These are phyloP conservation scores for Kickxella alabastrina DNA, from an alignment of 192 early-diverging fungal species.

Conservation along the genomic window DNA sequence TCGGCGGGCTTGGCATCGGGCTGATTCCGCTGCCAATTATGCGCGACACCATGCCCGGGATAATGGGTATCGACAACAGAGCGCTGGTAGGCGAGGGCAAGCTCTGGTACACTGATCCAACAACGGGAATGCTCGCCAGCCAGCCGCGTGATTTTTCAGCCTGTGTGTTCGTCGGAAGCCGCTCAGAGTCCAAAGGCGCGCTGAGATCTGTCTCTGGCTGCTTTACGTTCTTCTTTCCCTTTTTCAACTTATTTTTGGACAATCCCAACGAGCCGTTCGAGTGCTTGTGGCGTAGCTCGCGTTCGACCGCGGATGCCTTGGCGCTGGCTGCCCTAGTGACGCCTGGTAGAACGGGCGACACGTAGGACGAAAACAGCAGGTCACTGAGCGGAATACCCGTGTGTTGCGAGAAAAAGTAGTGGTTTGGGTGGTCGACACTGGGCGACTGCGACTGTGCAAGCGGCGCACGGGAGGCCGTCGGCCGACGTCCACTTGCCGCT, in stretches of 20 bases:
- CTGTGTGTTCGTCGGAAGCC: no score
- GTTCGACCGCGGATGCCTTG: slow-evolving; percentile 34
- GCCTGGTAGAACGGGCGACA: slow-evolving; percentile 43
- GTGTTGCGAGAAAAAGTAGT: slow-evolving; percentile 76
- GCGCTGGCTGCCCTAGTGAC: slow-evolving; percentile 37
- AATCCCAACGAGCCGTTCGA: no score
- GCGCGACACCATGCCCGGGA: slow-evolving; percentile 34
- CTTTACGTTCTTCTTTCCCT: background rate
- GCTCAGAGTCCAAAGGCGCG: no score
- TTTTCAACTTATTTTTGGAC: background rate
- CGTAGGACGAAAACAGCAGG: slow-evolving; percentile 66
- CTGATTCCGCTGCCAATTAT: slow-evolving; percentile 3
- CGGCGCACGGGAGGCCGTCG: slow-evolving; percentile 18
- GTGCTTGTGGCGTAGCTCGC: slow-evolving; percentile 25
- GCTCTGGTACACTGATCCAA: slow-evolving; percentile 24
- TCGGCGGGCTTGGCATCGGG: background rate
- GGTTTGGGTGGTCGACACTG: slow-evolving; percentile 55
- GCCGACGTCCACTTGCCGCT: slow-evolving; percentile 1
- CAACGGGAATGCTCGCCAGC: slow-evolving; percentile 30
- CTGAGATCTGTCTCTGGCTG: no score
- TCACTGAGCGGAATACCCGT: slow-evolving; percentile 68
- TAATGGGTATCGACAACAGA: slow-evolving; percentile 16
- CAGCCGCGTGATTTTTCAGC: slow-evolving; percentile 19
- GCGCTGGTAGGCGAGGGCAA: slow-evolving; percentile 30
- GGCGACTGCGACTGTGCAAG: slow-evolving; percentile 19